phyloP scores from a whole-genome alignment of 169 alveolate species.

The Plasmodium gaboni region DNA sequence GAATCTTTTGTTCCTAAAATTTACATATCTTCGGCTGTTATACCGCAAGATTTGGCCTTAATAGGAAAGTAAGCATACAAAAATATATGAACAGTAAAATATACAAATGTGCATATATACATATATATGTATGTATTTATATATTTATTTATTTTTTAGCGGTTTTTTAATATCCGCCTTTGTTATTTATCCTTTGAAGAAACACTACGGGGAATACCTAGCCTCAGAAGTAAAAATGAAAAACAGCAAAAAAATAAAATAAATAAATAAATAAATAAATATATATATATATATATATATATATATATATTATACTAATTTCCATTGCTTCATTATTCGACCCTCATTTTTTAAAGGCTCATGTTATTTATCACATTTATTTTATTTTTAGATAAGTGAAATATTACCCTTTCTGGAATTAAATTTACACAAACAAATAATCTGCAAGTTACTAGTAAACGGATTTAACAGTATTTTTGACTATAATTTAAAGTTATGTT shows the following conservation, averaged over 20 bases:
- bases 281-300: background rate
- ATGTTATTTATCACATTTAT: background rate
- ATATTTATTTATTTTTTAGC: conserved; percentile 11
- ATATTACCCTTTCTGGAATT: conserved; percentile 73
- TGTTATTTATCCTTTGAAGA: conserved; percentile 70
- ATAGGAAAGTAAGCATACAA: conserved; percentile 58
- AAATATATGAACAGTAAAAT: too few relatives aligned
- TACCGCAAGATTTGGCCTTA: conserved; percentile 52
- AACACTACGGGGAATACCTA: conserved; percentile 55
- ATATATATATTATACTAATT: background rate
- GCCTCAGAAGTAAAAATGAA: conserved; percentile 56
- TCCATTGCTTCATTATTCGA: background rate
- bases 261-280: background rate
- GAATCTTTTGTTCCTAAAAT: conserved; percentile 71
- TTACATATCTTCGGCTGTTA: conserved; percentile 39
- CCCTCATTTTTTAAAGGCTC: background rate
- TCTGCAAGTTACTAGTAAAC: conserved; percentile 63
- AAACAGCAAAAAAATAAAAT: background rate
- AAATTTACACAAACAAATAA: conserved; percentile 76
- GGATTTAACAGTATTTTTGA: conserved; percentile 72
- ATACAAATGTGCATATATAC: too few relatives aligned
- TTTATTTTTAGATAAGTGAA: conserved; percentile 44
- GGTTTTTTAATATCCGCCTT: conserved; percentile 75
- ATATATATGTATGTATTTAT: background rate
- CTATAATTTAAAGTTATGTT: conserved; percentile 58